Conservation (phyloP, 2,329 filamentous ascomycete genomes). For the Colletotrichum sp. region DNA sequence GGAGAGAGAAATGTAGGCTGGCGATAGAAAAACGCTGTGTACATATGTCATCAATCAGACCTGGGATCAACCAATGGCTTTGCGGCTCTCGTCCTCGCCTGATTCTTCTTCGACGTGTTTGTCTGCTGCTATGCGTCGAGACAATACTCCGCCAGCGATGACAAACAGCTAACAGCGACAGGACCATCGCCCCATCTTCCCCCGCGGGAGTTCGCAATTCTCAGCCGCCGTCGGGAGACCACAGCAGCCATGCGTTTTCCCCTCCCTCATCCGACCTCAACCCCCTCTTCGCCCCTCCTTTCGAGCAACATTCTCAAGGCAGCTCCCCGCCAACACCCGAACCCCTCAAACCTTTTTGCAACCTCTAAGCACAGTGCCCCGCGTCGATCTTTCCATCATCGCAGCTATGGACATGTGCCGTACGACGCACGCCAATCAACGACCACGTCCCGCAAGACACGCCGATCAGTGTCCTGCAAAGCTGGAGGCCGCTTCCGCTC, state of each 20-base stretch:
- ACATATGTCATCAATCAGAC: conserved; percentile 25
- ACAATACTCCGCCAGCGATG: neutral
- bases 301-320: neutral
- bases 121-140: neutral
- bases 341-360: neutral
- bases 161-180: neutral
- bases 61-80: conserved; percentile 8
- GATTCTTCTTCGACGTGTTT: neutral
- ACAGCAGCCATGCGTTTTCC: neutral
- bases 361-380: neutral
- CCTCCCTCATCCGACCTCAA: neutral
- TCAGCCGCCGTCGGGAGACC: neutral
- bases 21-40: conserved; percentile 23
- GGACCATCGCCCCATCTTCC: neutral
- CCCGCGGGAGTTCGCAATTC: neutral
- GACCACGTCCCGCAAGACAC: neutral
- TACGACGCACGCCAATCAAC: neutral
- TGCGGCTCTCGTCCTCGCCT: neutral
- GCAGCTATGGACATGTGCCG: neutral
- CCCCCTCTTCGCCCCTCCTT: neutral
- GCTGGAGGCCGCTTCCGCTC: neutral
- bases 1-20: conserved; percentile 11
- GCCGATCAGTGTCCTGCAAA: neutral
- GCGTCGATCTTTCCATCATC: neutral
- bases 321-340: neutral